Base-by-base conservation (phyloP, 768 basidiomycete species). In the Lactifluus volemus region DNA sequence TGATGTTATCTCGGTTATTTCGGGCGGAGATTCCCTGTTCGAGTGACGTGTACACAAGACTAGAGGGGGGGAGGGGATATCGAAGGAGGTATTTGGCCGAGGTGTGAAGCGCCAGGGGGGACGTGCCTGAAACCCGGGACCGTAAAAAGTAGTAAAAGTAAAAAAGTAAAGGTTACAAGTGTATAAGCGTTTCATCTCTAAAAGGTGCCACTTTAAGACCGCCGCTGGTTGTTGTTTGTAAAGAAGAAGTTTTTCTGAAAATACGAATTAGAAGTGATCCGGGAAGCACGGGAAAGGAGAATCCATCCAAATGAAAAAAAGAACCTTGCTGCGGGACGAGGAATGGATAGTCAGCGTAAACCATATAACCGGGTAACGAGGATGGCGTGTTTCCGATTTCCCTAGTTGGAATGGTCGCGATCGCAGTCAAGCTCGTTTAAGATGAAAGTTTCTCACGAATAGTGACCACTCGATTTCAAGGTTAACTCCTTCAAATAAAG, bases 401-500 rank as follows among this genome's bases (percentile, higher is more conserved):
- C 54, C 12, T 9, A 41, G 8, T 17, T 38, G 54, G 60, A 11
- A 30, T 61, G 36, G 55, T 57, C 34, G 56, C 50, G 39, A 53
- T 53, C 51, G 19, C 21, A 47, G 19, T 45, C 17, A 34, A 5
- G 17, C 45, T 39, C 32, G 32, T 25, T 55, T 47, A 12, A 48
- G 49, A 45, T 21, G 42, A 41, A 8, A 1, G 2, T 6, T 63
- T 63, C 59, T 25, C 55, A 63, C 60, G 42, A 30, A 3, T 8
- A 15, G 10, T 15, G 9, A 3, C 38, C 38, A 38, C 47, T 30
- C 41, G 42, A 52, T 25, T 53, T 52, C 32, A 34, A 51, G 55
- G 29, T 56, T 64, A 57, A 64, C 53, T 36, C 34, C 60, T 57
- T 61, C 50, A 61, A 61, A 57, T 61, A 57, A 21, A 11, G 42